Evolutionary conservation across 2,329 filamentous ascomycete genomes (phyloP).

Genomic region (Ceratocystis harringtonii): DNA sequence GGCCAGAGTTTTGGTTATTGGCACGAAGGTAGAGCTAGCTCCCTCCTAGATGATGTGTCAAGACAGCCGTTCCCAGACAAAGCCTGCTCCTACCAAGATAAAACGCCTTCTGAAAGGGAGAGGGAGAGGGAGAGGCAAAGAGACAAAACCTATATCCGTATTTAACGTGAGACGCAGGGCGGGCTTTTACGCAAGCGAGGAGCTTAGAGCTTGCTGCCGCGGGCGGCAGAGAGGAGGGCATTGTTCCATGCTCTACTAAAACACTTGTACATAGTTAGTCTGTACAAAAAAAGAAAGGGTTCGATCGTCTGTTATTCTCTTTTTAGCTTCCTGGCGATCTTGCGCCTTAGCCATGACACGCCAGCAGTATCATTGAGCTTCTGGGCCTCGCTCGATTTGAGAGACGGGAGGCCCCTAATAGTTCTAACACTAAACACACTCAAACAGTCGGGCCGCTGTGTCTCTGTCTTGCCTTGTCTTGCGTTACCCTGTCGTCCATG

Average conservation of each 20-base stretch:
- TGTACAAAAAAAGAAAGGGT: too few species aligned
- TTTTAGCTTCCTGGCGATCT: not conserved
- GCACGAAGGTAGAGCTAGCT: not conserved
- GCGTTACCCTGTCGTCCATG: too few species aligned
- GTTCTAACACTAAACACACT: too few species aligned
- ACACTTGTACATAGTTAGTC: not conserved
- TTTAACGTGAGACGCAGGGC: not conserved
- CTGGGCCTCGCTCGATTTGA: not conserved
- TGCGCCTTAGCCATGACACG: not conserved
- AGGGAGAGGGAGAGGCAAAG: not conserved
- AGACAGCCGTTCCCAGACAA: not conserved
- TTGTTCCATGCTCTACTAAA: not conserved
- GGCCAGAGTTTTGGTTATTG: not conserved
- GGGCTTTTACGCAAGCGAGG: not conserved
- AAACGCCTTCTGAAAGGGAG: too few species aligned
- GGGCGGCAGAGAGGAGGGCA: not conserved
- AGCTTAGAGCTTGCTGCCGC: not conserved
- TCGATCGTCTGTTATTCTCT: too few species aligned
- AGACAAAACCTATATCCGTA: not conserved
- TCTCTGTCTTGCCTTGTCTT: too few species aligned
- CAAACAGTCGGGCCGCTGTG: too few species aligned
- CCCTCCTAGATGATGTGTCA: not conserved
- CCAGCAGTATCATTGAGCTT: not conserved
- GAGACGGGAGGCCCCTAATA: too few species aligned
- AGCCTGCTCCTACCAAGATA: not conserved